phyloP scores from a whole-genome alignment of 2,329 filamentous ascomycete species.

The Fusarium lyarnte region DNA sequence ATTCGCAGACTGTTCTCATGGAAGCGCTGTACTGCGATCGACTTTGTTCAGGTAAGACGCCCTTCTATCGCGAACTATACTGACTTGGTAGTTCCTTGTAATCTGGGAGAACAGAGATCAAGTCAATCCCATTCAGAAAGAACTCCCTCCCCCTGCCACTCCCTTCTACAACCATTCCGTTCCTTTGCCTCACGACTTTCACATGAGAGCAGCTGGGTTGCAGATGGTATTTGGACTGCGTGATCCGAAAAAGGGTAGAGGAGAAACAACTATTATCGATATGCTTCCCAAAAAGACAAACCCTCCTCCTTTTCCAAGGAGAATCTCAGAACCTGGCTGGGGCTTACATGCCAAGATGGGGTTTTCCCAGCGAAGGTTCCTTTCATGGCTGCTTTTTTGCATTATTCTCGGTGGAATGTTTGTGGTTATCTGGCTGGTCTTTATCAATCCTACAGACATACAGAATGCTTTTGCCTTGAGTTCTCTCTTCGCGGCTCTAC shows the following conservation, averaged over 20 bases:
- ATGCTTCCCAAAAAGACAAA: not conserved
- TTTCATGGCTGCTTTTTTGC: fast-evolving
- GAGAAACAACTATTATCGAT: not conserved
- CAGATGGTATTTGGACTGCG: too few relatives aligned
- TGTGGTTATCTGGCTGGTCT: not conserved
- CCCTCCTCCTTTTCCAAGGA: not conserved
- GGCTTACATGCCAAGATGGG: not conserved
- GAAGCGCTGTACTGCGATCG: too few relatives aligned
- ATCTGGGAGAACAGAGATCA: too few relatives aligned
- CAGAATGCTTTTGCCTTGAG: not conserved
- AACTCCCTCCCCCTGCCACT: too few relatives aligned
- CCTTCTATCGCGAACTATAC: too few relatives aligned
- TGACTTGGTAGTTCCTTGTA: too few relatives aligned
- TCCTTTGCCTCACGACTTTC: not conserved
- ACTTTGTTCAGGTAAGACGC: too few relatives aligned
- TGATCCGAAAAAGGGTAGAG: fast-evolving
- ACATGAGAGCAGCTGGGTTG: not conserved
- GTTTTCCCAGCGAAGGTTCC: not conserved
- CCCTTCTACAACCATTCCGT: too few relatives aligned
- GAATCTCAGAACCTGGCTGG: too few relatives aligned
- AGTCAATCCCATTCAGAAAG: too few relatives aligned
- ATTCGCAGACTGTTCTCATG: too few relatives aligned
- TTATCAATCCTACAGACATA: fast-evolving
- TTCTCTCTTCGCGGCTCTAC: fast-evolving
- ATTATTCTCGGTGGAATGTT: not conserved